Evolutionary conservation across 371 early-diverging fungal species (phyloP), one percentile per base, ranked within the genome.

Genomic region (Blakeslea trispora): DNA sequence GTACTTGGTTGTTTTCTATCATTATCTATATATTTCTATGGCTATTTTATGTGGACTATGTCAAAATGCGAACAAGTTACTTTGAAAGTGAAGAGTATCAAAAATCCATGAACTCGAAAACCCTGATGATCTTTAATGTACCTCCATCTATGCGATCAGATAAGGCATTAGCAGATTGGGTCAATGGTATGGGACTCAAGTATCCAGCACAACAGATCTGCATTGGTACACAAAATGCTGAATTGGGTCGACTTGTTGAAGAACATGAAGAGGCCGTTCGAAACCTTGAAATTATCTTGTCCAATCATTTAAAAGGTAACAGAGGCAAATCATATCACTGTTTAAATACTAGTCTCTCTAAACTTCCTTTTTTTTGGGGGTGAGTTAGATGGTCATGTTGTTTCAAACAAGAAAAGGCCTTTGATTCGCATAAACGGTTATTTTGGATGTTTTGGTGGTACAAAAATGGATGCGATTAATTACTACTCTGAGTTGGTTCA

Each of bases 391-490:
- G 85, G 84, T 1, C 57, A 63, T 31, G 66, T 77, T 7, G 39
- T 74, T 40, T 64, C 77, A 3, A 50, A 58, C 1, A 75, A 72
- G 50, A 61, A 61, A 32, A 34, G 90, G 34, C 90, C 90, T 0
- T 75, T 71, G 10, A 71, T 81, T 13, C 53, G 64, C 0, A 45
- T 74, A 17, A 75, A 81, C 15, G 64, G 69, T 1, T 60, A 69
- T 35, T 71, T 69, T 18, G 65, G 71, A 1, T 66, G 56, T 39
- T 66, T 47, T 44, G 81, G 84, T n/a, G 91, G 91, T 11, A 53
- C 69, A 19, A 69, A 73, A 28, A 87, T 93, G 17, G 94, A 94
- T 48, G 84, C 89, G 5, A 93, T 94, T 49, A 81, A 85, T 37
- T 81, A 86, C 53, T 88, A 86, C 57, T 81, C 90, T 14, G 68